Evolutionary conservation across 306 rosid genomes (phyloP).

Genomic region (Senna tora): DNA sequence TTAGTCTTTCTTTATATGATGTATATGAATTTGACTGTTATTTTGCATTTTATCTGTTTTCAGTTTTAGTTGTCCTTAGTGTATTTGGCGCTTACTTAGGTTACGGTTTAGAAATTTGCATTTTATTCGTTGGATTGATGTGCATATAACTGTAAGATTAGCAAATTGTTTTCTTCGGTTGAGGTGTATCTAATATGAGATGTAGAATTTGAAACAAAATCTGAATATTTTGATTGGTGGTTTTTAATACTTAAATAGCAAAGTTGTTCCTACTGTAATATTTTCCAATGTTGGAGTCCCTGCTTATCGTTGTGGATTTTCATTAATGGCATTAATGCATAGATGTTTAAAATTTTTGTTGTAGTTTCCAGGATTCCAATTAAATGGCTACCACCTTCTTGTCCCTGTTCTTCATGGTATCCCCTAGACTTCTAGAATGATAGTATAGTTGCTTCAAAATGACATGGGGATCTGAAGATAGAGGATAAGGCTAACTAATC

Average conservation of each 20-base stretch:
- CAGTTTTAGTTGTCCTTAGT: neutral
- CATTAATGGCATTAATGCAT: neutral
- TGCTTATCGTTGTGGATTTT: neutral
- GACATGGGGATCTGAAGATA: neutral
- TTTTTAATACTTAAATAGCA: slow-evolving; percentile 4
- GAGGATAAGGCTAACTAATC: neutral
- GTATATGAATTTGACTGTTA: neutral
- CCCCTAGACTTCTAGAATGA: neutral
- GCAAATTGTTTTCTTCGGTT: neutral
- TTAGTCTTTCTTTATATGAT: neutral
- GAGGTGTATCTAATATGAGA: neutral
- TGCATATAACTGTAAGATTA: neutral
- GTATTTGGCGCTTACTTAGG: neutral
- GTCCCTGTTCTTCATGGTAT: neutral
- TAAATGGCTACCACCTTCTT: neutral
- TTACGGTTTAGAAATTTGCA: neutral
- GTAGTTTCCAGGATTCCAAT: neutral
- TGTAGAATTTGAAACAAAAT: neutral
- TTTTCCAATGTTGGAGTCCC: neutral
- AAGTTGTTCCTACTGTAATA: neutral
- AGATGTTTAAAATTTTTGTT: neutral
- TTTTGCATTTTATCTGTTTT: neutral
- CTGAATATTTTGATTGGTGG: neutral
- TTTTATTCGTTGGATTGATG: neutral
- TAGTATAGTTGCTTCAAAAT: neutral